Evolutionary conservation across 306 rosid genomes (phyloP).

Genomic region (Prinsepia uniflora): DNA sequence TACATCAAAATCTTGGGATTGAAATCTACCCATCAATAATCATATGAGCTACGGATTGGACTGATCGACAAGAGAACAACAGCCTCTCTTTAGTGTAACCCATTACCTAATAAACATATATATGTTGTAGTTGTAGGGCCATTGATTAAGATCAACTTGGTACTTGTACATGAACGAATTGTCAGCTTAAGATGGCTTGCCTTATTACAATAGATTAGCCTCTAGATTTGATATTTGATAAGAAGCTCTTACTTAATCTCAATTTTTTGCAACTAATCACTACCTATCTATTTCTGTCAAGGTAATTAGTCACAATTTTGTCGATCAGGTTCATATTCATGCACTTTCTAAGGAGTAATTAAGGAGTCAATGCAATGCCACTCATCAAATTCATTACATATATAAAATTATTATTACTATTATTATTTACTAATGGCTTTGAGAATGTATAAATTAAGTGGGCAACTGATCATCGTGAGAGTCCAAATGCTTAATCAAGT

Average conservation of each 20-base stretch:
- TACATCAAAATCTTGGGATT: constrained; percentile 3
- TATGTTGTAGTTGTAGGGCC: not conserved
- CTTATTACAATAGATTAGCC: not conserved
- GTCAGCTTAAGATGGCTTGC: not conserved
- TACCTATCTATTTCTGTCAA: not conserved
- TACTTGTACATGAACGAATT: constrained; percentile 13
- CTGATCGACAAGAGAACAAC: constrained; percentile 21
- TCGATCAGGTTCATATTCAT: not conserved
- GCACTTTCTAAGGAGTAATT: not conserved
- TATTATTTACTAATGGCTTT: not conserved
- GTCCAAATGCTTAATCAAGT: not conserved
- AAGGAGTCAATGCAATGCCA: constrained; percentile 12
- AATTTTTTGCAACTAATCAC: not conserved
- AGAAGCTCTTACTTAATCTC: constrained; percentile 3
- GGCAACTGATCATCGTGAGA: not conserved
- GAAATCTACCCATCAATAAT: constrained; percentile 2
- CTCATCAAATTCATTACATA: no score
- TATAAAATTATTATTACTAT: no score
- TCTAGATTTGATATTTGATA: not conserved
- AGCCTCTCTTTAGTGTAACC: constrained; percentile 13
- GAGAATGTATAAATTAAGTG: not conserved
- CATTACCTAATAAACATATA: constrained; percentile 17
- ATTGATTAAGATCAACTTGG: not conserved
- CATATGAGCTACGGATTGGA: not conserved
- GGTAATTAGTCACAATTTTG: not conserved